Evolutionary conservation across 805 yeast genomes (phyloP).

Genomic region (Schizosaccharomyces lindneri): DNA sequence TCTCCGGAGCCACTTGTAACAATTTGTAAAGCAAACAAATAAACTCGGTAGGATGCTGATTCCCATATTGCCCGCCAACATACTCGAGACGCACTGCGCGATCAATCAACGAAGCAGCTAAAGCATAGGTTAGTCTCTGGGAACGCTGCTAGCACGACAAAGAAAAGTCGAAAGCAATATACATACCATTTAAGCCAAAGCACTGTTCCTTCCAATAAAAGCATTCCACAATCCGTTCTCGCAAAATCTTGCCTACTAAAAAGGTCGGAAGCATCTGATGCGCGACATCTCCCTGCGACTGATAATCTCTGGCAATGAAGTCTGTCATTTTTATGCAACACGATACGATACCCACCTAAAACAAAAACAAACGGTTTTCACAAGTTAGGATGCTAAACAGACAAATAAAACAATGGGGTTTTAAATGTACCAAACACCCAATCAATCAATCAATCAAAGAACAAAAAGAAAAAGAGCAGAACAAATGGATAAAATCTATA

Average conservation of each 20-base stretch:
- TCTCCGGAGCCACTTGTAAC: slow-evolving; percentile 47
- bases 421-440: no score
- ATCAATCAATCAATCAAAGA: no score
- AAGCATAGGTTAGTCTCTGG: neutral
- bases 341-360: no score
- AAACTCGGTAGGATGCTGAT: slow-evolving; percentile 42
- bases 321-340: neutral
- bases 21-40: slow-evolving; percentile 54
- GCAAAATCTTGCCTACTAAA: slow-evolving; percentile 30
- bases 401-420: no score
- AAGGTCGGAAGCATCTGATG: neutral
- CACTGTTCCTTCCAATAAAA: slow-evolving; percentile 35
- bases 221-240: slow-evolving; percentile 32
- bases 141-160: neutral
- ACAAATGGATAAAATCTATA: no score
- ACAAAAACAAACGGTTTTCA: no score
- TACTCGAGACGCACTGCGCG: slow-evolving; percentile 20
- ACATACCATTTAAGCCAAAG: slow-evolving; percentile 19
- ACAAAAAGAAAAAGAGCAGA: no score
- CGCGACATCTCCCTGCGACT: neutral
- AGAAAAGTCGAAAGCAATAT: neutral
- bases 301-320: neutral
- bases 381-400: no score
- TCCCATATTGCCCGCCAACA: slow-evolving; percentile 34
- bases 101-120: slow-evolving; percentile 26